Conservation (phyloP, 805 yeast genomes). For the Monosporozyma aerobia region DNA sequence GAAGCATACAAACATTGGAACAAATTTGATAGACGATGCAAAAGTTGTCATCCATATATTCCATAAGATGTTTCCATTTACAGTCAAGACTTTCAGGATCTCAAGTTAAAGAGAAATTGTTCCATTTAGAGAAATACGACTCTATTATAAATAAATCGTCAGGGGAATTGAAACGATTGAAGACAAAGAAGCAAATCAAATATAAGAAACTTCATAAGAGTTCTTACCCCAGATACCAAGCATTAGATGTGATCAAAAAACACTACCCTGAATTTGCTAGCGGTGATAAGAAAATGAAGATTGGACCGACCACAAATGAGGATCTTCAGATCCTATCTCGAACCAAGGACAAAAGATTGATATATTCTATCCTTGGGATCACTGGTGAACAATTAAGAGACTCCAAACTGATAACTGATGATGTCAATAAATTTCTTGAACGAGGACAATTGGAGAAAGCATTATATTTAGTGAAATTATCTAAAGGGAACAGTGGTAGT, state of each 20-base stretch:
- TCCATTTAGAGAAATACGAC: constrained; percentile 10
- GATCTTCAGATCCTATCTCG: constrained; percentile 27
- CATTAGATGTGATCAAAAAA: constrained; percentile 16
- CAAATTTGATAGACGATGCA: neutral
- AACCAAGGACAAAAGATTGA: constrained; percentile 37
- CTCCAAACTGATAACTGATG: constrained; percentile 45
- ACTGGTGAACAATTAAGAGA: constrained; percentile 50
- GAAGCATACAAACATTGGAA: neutral
- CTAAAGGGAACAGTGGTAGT: constrained; percentile 43
- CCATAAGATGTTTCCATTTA: neutral
- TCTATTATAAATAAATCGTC: constrained; percentile 12
- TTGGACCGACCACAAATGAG: constrained; percentile 32
- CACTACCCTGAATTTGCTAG: constrained; percentile 7
- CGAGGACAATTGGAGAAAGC: constrained; percentile 48
- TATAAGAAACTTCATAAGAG: constrained; percentile 17
- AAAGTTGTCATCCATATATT: neutral
- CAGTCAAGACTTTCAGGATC: constrained; percentile 2
- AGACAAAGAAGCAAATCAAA: constrained; percentile 12
- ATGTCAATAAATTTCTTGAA: constrained; percentile 43
- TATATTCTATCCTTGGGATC: constrained; percentile 50
- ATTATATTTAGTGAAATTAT: constrained; percentile 38
- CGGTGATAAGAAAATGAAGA: constrained; percentile 4
- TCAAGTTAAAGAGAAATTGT: constrained; percentile 16
- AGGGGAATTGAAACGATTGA: constrained; percentile 11
- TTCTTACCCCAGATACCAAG: constrained; percentile 23